Base-by-base conservation (phyloP, 1,284 basidiomycete species). In the Fomitopsis pinicola region DNA sequence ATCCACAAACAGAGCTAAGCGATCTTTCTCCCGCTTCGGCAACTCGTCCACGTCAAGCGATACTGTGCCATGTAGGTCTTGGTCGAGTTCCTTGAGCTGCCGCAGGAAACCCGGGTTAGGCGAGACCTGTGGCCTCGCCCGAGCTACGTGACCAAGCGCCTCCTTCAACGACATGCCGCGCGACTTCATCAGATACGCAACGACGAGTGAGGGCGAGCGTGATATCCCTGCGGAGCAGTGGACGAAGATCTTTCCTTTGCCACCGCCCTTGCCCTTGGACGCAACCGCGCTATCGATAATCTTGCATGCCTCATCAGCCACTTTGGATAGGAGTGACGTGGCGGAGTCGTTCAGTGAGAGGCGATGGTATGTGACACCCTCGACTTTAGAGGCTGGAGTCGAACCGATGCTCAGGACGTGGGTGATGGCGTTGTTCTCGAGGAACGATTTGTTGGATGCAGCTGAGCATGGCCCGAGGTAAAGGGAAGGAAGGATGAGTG, bases 171-270 rank as follows among this genome's bases (percentile, higher is more conserved):
- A 59, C 74, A 78, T 77, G 14, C 59, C 59, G 17, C 59, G 67
- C 55, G 61, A 46, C 28, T 66, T 70, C 81, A 86, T 83, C 33
- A 84, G 72, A 65, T 84, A 84, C 8, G 77, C 83, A n/a, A 78
- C 72, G 56, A 85, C 79, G 44, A 85, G 71, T 5, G 76, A 80
- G 1, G 83, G 81, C 42, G 78, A 78, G 48, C 82, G 75, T 52
- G 77, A 79, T 22, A 82, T 78, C 35, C 78, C 83, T 12, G 82
- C 81, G 2, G 78, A 76, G 69, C 82, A 79, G 67, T 84, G 82
- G 1, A 85, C 80, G 17, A 86, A 73, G 59, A 84, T 76, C 66
- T 73, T 77, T 45, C 82, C 80, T 14, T 73, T 72, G 5, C 68
- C 65, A 14, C 66, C 19, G 35, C 52, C 28, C 14, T 48, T 48